A percentile compares a stretch with the other conserved stretches of the same genome.
Evolutionary conservation across 2,329 filamentous ascomycete genomes (phyloP).

Genomic region (Fusarium solani-melongenae): DNA sequence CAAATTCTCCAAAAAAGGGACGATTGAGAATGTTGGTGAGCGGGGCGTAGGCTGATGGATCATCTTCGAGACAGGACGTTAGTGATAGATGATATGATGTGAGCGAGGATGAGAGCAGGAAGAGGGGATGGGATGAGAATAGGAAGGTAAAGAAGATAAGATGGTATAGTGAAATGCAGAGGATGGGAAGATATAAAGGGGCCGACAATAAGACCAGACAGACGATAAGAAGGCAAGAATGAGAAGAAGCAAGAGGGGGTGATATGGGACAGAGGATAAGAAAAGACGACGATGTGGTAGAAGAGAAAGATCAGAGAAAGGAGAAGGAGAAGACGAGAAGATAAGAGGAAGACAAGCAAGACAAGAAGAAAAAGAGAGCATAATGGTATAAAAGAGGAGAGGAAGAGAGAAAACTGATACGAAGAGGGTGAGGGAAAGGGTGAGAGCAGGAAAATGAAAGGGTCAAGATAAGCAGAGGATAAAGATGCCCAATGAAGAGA

Average conservation of each 20-base stretch:
- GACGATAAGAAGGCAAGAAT: background rate
- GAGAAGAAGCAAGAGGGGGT: background rate
- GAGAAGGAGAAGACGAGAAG: background rate
- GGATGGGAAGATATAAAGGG: background rate
- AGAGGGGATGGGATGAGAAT: background rate
- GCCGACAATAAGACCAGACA: background rate
- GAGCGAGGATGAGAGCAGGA: background rate
- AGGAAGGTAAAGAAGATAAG: background rate
- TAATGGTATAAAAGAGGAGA: background rate
- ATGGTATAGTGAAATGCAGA: background rate
- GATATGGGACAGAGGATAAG: background rate
- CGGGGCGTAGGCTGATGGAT: background rate
- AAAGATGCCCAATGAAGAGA: background rate
- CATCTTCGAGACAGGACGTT: background rate
- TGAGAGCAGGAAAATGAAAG: background rate
- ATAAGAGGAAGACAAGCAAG: background rate
- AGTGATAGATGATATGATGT: background rate
- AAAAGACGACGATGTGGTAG: no score
- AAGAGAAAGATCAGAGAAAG: background rate
- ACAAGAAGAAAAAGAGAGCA: background rate
- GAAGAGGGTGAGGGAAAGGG: background rate
- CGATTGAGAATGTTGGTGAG: background rate
- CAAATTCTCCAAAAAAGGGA: constrained; percentile 5
- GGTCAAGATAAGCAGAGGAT: background rate
- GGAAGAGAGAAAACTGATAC: background rate